phyloP scores from a whole-genome alignment of 768 basidiomycete genomes.

The Daedaleopsis sinensis region DNA sequence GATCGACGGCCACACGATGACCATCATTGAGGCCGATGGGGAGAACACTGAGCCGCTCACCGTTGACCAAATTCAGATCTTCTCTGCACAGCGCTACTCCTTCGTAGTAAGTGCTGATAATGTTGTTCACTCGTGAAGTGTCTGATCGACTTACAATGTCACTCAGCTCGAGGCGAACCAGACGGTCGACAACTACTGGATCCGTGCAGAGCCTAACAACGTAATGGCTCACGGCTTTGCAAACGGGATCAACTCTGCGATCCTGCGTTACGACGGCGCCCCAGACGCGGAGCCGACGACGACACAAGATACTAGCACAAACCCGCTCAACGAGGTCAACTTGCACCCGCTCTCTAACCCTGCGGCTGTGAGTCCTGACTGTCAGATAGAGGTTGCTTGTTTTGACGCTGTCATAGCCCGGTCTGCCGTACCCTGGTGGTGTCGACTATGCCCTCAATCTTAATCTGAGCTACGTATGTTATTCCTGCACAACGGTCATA shows the following conservation, averaged over 20 bases:
- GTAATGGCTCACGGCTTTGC: slow-evolving; percentile 29
- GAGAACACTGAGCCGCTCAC: slow-evolving; percentile 39
- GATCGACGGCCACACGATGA: slow-evolving; percentile 49
- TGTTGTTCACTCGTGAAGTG: not conserved
- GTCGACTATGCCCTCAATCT: slow-evolving; percentile 24
- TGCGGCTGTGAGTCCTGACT: slow-evolving; percentile 20
- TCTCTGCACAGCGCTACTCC: slow-evolving; percentile 39
- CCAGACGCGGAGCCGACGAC: slow-evolving; percentile 37
- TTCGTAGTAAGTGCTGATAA: slow-evolving; percentile 23
- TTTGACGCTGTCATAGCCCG: slow-evolving; percentile 20
- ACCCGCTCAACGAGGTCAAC: slow-evolving; percentile 17
- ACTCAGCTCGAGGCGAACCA: slow-evolving; percentile 42
- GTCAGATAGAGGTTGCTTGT: no score
- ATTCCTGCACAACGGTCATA: not conserved
- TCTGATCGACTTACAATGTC: not conserved
- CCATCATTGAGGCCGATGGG: slow-evolving; percentile 52
- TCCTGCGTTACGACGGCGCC: slow-evolving; percentile 47
- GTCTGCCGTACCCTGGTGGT: slow-evolving; percentile 21
- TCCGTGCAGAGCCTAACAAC: not conserved
- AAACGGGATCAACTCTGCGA: slow-evolving; percentile 44
- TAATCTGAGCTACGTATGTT: slow-evolving; percentile 18
- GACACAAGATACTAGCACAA: slow-evolving; percentile 1
- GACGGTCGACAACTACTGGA: slow-evolving; percentile 43
- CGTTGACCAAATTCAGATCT: slow-evolving; percentile 46
- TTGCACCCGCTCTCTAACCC: slow-evolving; percentile 26